Percentiles rank a stretch among this genome's conserved stretches.
phyloP scores from a whole-genome alignment of 78 protist genomes.

The Diacronema lutheri region DNA sequence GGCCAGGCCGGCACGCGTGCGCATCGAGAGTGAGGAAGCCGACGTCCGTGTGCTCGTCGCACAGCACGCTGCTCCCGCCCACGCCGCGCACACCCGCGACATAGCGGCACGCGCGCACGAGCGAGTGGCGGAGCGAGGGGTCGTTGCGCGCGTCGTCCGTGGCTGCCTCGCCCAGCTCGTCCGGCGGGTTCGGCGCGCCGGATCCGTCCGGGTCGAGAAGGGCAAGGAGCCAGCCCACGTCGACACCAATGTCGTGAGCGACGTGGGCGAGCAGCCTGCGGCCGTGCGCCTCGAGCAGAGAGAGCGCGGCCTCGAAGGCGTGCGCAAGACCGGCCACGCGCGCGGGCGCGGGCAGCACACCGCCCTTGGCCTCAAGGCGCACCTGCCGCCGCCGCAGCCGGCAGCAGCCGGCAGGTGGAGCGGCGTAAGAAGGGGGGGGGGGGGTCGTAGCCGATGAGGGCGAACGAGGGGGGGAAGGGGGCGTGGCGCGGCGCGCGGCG shows the following conservation, averaged over 20 bases:
- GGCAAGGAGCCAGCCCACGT: neutral
- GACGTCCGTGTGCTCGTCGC: constrained; percentile 9
- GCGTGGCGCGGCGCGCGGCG: too few species aligned
- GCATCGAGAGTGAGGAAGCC: neutral
- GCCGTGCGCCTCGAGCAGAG: neutral
- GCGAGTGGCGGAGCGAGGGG: neutral
- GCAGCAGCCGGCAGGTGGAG: too few species aligned
- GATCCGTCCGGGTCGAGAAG: neutral
- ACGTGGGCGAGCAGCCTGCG: neutral
- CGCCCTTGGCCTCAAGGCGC: too few species aligned
- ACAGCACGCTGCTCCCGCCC: neutral
- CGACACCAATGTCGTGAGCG: neutral
- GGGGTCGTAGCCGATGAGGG: too few species aligned
- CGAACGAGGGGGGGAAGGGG: too few species aligned
- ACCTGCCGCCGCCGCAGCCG: too few species aligned
- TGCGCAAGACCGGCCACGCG: too few species aligned
- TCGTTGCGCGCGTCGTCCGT: neutral
- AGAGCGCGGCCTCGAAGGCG: neutral
- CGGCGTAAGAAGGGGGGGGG: neutral
- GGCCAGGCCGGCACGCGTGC: neutral
- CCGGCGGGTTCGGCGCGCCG: too few species aligned
- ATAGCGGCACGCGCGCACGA: neutral
- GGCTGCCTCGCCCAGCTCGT: neutral
- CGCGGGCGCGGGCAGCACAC: too few species aligned
- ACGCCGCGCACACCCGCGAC: neutral